phyloP scores from a whole-genome alignment of 2,329 filamentous ascomycete genomes.

The Trichoderma sp. region DNA sequence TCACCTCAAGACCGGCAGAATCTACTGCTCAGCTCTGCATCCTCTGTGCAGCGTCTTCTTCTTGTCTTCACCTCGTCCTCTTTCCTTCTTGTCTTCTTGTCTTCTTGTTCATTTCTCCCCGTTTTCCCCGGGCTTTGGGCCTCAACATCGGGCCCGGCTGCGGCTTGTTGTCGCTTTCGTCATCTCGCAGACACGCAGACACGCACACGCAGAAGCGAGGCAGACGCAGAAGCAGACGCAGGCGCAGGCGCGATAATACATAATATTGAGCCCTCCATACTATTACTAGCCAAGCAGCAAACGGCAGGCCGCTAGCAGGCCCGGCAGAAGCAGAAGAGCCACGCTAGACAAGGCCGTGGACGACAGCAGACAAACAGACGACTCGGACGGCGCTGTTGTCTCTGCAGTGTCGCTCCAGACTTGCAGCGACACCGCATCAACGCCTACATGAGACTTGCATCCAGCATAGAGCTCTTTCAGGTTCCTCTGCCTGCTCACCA shows the following conservation, averaged over 20 bases:
- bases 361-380: neutral
- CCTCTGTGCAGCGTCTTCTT: neutral
- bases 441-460: neutral
- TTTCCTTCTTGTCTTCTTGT: too few species aligned
- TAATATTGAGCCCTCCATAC: neutral
- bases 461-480: neutral
- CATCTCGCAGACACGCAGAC: slow-evolving; percentile 20
- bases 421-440: neutral
- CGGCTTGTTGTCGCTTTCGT: slow-evolving; percentile 16
- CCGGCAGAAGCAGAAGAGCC: neutral
- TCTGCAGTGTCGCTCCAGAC: slow-evolving; percentile 3
- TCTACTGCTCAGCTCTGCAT: neutral
- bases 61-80: neutral
- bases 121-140: neutral
- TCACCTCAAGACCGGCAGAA: neutral
- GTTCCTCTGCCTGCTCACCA: neutral
- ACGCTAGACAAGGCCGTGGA: neutral
- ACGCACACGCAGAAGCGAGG: slow-evolving; percentile 8
- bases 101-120: neutral
- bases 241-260: neutral
- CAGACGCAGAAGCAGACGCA: slow-evolving; percentile 2
- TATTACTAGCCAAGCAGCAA: neutral
- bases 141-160: slow-evolving; percentile 8
- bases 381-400: neutral
- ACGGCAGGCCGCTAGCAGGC: neutral